phyloP scores from a whole-genome alignment of 164 flowering plant species.

The Platanus orientalis region DNA sequence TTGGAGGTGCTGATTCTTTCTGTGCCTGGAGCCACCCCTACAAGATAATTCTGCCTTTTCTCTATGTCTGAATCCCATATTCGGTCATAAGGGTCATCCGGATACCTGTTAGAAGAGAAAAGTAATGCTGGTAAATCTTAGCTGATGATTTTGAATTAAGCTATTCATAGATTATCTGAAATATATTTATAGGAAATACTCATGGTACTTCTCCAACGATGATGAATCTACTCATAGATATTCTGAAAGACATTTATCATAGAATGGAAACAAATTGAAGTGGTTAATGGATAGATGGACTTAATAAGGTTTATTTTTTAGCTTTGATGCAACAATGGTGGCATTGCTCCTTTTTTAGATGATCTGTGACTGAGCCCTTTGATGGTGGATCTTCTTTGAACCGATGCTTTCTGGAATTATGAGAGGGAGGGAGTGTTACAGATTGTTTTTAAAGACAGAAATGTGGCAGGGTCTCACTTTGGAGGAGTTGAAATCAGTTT shows the following conservation, averaged over 20 bases:
- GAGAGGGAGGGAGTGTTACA: neutral
- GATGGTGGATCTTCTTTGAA: neutral
- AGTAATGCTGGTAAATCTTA: conserved; percentile 3
- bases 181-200: neutral
- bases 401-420: neutral
- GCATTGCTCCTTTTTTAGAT: neutral
- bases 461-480: too few species aligned
- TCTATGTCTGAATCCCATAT: conserved; percentile 89
- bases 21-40: conserved; percentile 85
- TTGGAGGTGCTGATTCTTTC: conserved; percentile 61
- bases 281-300: neutral
- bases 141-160: neutral
- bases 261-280: neutral
- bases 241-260: neutral
- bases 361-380: neutral
- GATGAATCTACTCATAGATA: too few species aligned
- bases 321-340: neutral
- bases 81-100: conserved; percentile 95
- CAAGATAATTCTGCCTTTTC: conserved; percentile 72
- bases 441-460: too few species aligned
- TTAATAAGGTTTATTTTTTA: too few species aligned
- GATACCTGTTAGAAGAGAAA: conserved; percentile 57
- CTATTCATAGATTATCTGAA: too few species aligned
- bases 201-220: too few species aligned
- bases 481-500: too few species aligned